Base-by-base conservation (phyloP, 768 basidiomycete species). In the Leccinum incarnatum region DNA sequence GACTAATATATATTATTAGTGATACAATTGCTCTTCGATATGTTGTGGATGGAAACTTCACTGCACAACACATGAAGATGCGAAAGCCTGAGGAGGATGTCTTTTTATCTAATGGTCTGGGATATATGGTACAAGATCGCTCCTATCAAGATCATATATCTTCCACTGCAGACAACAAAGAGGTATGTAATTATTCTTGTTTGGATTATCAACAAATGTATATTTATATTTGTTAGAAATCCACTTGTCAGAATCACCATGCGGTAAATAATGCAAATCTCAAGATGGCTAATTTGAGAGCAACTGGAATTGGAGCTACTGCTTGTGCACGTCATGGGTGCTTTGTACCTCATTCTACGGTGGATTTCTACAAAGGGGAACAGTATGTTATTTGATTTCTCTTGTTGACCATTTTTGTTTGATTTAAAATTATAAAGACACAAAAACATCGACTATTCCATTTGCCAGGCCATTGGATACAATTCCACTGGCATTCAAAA, bases 281-380 rank as follows among this genome's bases (percentile, higher is more conserved):
- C 2, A 27, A 1, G 8, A 29, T 27, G 11, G 10, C 14, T 12
- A 12, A 49, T 27, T 12, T 62, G 5, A 0, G 1, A 0, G 51
- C 37, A 1, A 60, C 58, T 8, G 50, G 61, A 6, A 25, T 62
- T 1, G 51, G 37, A 2, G 51, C 53, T 1, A 51, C 34, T 12
- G 58, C 54, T 0, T 62, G 54, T 52, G 54, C 50, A 1, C 12
- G 0, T 19, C 54, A 62, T 34, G 45, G 57, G 0, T 60, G 54
- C 36, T 55, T 76, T 68, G 53, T 64, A 30, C 74, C 69, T 0
- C 66, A 72, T 49, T 60, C 64, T 1, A 48, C 71, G 2, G 74
- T 75, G 0, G 71, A 75, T 46, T 70, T 76, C 42, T 70, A 70
- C 46, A 67, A 67, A 23, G 73, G 72, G 0, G 69, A 76, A 5